Base-by-base conservation (phyloP, 2,329 filamentous ascomycete species). In the Hymenoscyphus infarciens region DNA sequence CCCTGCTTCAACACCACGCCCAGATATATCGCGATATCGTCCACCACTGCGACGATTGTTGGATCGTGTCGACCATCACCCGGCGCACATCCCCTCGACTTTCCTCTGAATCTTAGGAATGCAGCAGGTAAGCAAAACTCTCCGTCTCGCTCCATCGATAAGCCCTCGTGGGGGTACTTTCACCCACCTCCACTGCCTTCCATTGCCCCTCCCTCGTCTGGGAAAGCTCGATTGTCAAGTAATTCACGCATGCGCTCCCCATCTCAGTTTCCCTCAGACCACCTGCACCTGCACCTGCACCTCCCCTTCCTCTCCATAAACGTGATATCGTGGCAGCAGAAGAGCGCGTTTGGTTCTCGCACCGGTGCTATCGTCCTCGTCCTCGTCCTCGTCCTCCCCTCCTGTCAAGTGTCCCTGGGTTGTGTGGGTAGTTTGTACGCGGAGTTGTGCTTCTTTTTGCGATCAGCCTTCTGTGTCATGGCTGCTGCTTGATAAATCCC, bases 61-160 rank as follows among this genome's bases (percentile, higher is more conserved):
- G 60, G 29, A 55, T 27, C 39, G 33, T 31, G 25, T 15, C 16
- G 33, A 39, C 11, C 61, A 22, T 5, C 42, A 61, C 22, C 22
- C 57, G 31, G 31, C 56, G 33, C 22, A 53, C 56, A 13, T 27
- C 31, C 57, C 57, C 54, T 49, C 62, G n/a, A 61, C 42, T 5
- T 63, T 63, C 61, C n/a, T 35, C 64, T 45, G 59, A 61, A 59
- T 63, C 64, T 57, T 67, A 72, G 67, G 68, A 72, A 73, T 74
- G 71, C 68, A 72, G 67, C 71, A 73, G 71, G 72, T 74, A 72
- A 73, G 72, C 68, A 54, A 11, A 13, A 13, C 57, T 42, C 35
- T 57, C 53, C n/a, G 38, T 57, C 13, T 58, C 57, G 7, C 38
- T 60, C 60, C 56, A 31, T 52, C 61, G 65, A 66, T 69, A 67